phyloP scores from a whole-genome alignment of 305 asterid species.

The Andrographis paniculata region DNA sequence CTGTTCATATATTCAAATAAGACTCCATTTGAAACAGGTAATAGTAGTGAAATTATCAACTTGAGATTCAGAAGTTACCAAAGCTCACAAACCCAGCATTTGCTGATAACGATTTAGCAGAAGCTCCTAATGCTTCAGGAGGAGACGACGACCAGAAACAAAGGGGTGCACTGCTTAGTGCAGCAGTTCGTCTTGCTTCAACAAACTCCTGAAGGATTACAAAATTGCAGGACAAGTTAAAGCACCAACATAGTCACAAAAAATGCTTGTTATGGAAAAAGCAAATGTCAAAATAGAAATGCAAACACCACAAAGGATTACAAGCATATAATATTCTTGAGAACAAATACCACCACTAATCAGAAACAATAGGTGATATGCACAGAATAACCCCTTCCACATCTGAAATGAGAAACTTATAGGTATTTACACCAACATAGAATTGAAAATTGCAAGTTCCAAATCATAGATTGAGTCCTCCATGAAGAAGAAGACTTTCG shows the following conservation, averaged over 20 bases:
- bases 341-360: slow-evolving; percentile 8
- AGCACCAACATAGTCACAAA: slow-evolving; percentile 7
- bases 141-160: slow-evolving; percentile 89
- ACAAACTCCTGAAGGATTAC: slow-evolving; percentile 65
- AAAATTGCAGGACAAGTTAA: slow-evolving; percentile 7
- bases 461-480: too few relatives aligned
- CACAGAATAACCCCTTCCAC: too few relatives aligned
- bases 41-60: slow-evolving; percentile 15
- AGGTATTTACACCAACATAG: too few relatives aligned
- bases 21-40: slow-evolving; percentile 20
- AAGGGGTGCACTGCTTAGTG: slow-evolving; percentile 83
- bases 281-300: not conserved
- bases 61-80: slow-evolving; percentile 36
- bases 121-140: slow-evolving; percentile 71
- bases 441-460: too few relatives aligned
- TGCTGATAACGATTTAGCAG: slow-evolving; percentile 60
- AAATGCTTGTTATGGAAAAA: not conserved
- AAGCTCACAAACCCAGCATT: slow-evolving; percentile 95
- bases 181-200: slow-evolving; percentile 85
- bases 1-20: slow-evolving; percentile 32
- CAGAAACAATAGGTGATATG: too few relatives aligned
- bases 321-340: not conserved
- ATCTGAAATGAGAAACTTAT: too few relatives aligned
- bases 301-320: slow-evolving; percentile 10
- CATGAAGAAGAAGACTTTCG: too few relatives aligned